Evolutionary conservation across 192 early-diverging fungal species (phyloP).

Genomic region (Gaertneriomyces sp.): DNA sequence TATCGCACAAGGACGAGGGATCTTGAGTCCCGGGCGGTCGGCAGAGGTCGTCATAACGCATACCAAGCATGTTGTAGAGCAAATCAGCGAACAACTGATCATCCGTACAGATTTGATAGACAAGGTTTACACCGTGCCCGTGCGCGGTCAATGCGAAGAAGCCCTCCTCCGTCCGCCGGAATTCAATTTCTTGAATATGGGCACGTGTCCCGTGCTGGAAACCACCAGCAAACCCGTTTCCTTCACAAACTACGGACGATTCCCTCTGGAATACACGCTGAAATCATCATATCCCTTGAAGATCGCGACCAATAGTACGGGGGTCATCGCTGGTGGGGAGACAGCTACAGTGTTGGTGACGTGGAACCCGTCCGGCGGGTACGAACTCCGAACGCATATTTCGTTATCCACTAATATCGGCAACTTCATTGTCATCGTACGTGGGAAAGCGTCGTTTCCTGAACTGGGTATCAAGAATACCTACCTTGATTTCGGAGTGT

Average conservation of each 20-base stretch:
- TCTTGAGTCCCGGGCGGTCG: conserved; percentile 40
- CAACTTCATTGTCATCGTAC: conserved; percentile 48
- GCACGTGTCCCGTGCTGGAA: conserved; percentile 59
- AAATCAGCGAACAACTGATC: conserved; percentile 49
- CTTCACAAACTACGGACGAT: conserved; percentile 57
- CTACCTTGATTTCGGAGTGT: conserved; percentile 61
- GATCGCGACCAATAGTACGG: conserved; percentile 34
- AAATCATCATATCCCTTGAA: conserved; percentile 59
- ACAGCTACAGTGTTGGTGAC: conserved; percentile 35
- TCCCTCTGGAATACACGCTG: conserved; percentile 46
- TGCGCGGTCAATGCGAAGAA: conserved; percentile 61
- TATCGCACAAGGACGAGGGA: conserved; percentile 45
- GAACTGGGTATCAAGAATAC: conserved; percentile 50
- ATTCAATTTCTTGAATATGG: conserved; percentile 54
- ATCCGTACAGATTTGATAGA: conserved; percentile 56
- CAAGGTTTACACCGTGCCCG: conserved; percentile 44
- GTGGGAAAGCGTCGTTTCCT: conserved; percentile 61
- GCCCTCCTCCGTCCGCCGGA: conserved; percentile 54
- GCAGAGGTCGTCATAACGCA: conserved; percentile 48
- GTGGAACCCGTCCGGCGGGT: conserved; percentile 61
- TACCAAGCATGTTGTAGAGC: conserved; percentile 45
- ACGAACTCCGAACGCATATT: conserved; percentile 58
- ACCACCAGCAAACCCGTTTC: conserved; percentile 43
- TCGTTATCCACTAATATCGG: conserved; percentile 58
- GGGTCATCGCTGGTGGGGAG: conserved; percentile 44